These are phyloP conservation scores for Candolleomyces eurysporus DNA, from an alignment of 768 basidiomycete genomes.

Conservation along the genomic window DNA sequence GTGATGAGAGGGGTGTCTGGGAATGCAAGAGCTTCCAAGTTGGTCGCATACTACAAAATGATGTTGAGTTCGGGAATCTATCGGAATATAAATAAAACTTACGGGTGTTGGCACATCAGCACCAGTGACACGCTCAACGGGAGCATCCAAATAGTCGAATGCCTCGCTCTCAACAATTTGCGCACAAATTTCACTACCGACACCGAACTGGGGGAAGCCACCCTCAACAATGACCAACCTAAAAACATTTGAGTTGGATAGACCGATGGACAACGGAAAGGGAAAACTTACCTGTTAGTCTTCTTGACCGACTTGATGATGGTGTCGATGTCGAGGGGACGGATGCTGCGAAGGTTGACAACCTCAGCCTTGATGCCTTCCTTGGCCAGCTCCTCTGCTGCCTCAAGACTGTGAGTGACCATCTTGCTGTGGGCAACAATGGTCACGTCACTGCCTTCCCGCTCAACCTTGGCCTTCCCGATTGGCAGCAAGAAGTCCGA, in stretches of 20 bases:
- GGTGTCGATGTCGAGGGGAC: conserved; percentile 96
- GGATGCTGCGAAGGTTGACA: conserved; percentile 93
- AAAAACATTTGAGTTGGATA: no score
- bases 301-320: conserved; percentile 98
- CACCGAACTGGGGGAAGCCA: conserved; percentile 98
- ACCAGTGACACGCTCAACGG: conserved; percentile 96
- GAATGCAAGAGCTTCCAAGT: conserved; percentile 90
- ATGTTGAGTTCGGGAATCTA: background rate
- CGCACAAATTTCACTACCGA: conserved; percentile 97
- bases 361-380: conserved; percentile 98
- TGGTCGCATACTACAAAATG: conserved; percentile 72
- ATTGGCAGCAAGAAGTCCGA: conserved; percentile 95
- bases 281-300: conserved; percentile 68
- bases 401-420: conserved; percentile 94
- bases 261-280: no score
- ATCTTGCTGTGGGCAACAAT: conserved; percentile 98
- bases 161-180: conserved; percentile 97
- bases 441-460: conserved; percentile 89
- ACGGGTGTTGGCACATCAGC: conserved; percentile 96
- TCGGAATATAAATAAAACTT: conserved; percentile 9
- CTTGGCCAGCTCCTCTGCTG: conserved; percentile 89
- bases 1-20: conserved; percentile 88
- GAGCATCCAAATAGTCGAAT: conserved; percentile 97
- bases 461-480: conserved; percentile 96
- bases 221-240: conserved; percentile 88